phyloP scores from a whole-genome alignment of 2,329 filamentous ascomycete species.

The Trichoderma endophyticum region DNA sequence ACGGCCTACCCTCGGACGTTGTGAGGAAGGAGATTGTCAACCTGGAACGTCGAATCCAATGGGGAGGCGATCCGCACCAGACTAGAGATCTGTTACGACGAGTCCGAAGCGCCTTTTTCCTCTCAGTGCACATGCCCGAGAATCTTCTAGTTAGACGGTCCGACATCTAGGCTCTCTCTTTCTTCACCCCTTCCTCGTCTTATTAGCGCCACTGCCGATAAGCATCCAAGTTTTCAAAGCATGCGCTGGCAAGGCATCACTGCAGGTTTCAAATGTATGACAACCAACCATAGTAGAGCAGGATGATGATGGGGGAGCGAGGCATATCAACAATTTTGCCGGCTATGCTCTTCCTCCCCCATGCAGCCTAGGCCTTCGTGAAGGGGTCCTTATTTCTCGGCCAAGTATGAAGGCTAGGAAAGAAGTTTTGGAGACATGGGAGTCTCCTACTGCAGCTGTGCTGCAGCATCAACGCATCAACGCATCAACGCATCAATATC shows the following conservation, averaged over 20 bases:
- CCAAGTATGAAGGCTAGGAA: neutral
- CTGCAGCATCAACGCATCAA: neutral
- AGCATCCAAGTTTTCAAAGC: neutral
- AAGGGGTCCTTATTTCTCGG: neutral
- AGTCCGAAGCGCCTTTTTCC: constrained; percentile 11
- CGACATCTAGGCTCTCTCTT: neutral
- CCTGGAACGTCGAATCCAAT: constrained; percentile 31
- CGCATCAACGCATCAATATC: neutral
- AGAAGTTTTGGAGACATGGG: neutral
- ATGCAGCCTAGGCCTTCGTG: neutral
- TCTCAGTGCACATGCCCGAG: constrained; percentile 19
- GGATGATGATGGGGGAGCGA: neutral
- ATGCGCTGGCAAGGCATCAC: neutral
- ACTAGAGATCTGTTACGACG: constrained; percentile 27
- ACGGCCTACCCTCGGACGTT: constrained; percentile 30
- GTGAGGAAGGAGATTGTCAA: constrained; percentile 26
- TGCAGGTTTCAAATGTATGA: neutral
- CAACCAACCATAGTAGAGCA: neutral
- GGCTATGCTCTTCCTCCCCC: neutral
- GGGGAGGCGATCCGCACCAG: constrained; percentile 29
- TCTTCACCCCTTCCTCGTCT: neutral
- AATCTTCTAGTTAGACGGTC: neutral
- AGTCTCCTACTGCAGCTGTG: neutral
- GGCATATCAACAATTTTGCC: neutral
- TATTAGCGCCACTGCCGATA: neutral